These are phyloP conservation scores for Quillaja saponaria DNA, from an alignment of 306 rosid genomes.

Conservation along the genomic window DNA sequence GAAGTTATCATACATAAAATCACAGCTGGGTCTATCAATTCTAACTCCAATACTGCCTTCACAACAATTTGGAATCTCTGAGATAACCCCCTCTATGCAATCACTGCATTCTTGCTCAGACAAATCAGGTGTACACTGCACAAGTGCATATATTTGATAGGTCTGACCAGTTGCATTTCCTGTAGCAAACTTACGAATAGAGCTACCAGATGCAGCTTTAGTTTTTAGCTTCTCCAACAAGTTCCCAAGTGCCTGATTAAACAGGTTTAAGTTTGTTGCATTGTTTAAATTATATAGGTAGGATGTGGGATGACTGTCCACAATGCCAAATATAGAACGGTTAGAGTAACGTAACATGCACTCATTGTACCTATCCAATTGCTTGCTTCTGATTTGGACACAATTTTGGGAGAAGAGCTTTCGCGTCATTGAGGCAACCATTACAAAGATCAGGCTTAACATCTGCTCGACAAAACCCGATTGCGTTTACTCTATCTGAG, in stretches of 20 bases:
- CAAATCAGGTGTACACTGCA: conserved; percentile 56
- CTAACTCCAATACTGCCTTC: conserved; percentile 20
- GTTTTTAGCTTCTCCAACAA: conserved; percentile 21
- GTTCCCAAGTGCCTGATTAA: conserved; percentile 15
- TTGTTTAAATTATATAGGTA: fast-evolving
- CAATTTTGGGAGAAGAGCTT: conserved; percentile 11
- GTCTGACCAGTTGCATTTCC: conserved; percentile 20
- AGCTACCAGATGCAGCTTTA: conserved; percentile 29
- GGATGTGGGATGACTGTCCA: conserved; percentile 21
- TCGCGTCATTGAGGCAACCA: conserved; percentile 44
- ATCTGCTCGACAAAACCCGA: conserved; percentile 56
- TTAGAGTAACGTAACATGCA: conserved; percentile 51
- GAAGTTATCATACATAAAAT: conserved; percentile 29
- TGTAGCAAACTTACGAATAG: conserved; percentile 34
- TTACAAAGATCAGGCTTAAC: conserved; percentile 32
- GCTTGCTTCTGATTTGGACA: conserved; percentile 60
- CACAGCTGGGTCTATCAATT: conserved; percentile 42
- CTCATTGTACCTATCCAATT: conserved; percentile 31
- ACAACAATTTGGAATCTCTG: neutral
- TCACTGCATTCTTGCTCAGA: conserved; percentile 23
- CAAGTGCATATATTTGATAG: conserved; percentile 37
- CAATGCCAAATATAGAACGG: conserved; percentile 14
- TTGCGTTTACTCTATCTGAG: conserved; percentile 39
- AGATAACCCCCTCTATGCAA: conserved; percentile 22
- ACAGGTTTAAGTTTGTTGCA: conserved; percentile 21